phyloP scores from a whole-genome alignment of 164 flowering plant genomes.

The Aristolochia californica region DNA sequence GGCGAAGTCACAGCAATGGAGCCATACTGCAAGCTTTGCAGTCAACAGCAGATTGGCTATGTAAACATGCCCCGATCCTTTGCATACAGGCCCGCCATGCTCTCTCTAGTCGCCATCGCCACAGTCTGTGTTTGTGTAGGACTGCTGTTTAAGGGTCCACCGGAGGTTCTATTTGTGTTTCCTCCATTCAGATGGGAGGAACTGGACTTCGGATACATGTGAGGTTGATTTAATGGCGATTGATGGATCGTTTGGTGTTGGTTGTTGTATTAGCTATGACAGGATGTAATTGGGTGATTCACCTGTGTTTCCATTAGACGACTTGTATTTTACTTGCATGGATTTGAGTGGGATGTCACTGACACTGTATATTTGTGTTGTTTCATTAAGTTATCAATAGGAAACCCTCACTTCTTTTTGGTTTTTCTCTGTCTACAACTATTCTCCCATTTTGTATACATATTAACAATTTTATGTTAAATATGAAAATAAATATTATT shows the following conservation, averaged over 20 bases:
- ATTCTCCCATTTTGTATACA: too few species aligned
- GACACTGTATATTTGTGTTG: not conserved
- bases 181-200: constrained; percentile 73
- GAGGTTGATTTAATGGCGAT: not conserved
- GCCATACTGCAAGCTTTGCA: constrained; percentile 42
- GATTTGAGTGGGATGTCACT: not conserved
- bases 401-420: too few species aligned
- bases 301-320: not conserved
- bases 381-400: too few species aligned
- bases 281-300: not conserved
- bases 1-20: constrained; percentile 2
- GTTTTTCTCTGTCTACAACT: too few species aligned
- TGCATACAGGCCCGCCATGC: constrained; percentile 63
- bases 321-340: not conserved
- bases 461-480: too few species aligned
- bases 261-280: not conserved
- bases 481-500: too few species aligned
- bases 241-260: not conserved
- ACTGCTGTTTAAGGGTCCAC: constrained; percentile 67
- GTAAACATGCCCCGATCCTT: constrained; percentile 21
- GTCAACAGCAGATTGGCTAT: constrained; percentile 25
- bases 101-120: constrained; percentile 81
- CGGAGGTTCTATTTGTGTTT: constrained; percentile 42
- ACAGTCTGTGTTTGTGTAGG: constrained; percentile 88
- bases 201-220: constrained; percentile 18